phyloP scores from a whole-genome alignment of 1,139 yeast species.

The Kodamaea sp. region DNA sequence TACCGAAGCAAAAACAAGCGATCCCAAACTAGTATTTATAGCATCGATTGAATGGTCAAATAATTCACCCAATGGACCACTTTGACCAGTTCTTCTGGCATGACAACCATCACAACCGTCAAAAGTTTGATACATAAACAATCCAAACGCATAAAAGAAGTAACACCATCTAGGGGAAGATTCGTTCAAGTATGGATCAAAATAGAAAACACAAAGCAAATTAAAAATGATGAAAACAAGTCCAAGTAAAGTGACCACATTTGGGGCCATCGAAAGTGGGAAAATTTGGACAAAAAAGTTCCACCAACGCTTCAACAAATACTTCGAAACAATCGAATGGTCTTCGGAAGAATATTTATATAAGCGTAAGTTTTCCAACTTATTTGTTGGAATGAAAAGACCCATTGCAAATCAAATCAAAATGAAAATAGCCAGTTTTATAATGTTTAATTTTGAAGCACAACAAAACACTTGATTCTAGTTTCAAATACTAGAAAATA shows the following conservation, averaged over 20 bases:
- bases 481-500: too few relatives aligned
- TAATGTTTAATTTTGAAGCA: not conserved
- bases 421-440: not conserved
- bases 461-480: too few relatives aligned
- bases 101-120: conserved; percentile 97
- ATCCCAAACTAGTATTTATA: conserved; percentile 78
- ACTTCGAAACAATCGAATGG: conserved; percentile 71
- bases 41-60: conserved; percentile 95
- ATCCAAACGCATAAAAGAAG: conserved; percentile 73
- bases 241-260: conserved; percentile 78
- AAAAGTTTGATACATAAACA: conserved; percentile 89
- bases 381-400: conserved; percentile 59
- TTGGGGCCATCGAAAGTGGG: conserved; percentile 87
- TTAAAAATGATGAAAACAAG: conserved; percentile 66
- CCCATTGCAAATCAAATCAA: conserved; percentile 49
- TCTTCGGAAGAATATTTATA: conserved; percentile 79
- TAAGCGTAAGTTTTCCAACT: conserved; percentile 58
- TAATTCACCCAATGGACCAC: conserved; percentile 91
- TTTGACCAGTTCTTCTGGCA: conserved; percentile 89
- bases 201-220: conserved; percentile 61
- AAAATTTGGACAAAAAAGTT: conserved; percentile 64
- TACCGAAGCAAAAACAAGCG: conserved; percentile 68
- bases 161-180: conserved; percentile 80
- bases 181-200: conserved; percentile 62
- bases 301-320: conserved; percentile 80